Evolutionary conservation across 1,284 basidiomycete species (phyloP).

Genomic region (Microbotryum silenes-acaulis): DNA sequence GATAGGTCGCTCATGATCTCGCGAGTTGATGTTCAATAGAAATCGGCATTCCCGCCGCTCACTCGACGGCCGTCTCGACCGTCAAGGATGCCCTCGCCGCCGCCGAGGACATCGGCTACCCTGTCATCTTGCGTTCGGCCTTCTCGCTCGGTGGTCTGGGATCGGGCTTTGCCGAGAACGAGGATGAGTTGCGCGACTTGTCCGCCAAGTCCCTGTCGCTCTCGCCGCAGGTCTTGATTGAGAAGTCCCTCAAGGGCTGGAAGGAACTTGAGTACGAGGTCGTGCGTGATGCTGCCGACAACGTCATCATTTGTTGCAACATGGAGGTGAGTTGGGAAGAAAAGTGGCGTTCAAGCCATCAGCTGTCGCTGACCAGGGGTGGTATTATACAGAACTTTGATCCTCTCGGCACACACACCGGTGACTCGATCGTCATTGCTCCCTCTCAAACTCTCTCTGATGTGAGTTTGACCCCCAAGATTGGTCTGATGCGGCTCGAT

Average conservation of each 20-base stretch:
- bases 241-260: conserved; percentile 99
- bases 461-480: background rate
- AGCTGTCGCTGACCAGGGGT: background rate
- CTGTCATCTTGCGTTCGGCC: conserved; percentile 92
- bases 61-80: conserved; percentile 94
- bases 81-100: conserved; percentile 87
- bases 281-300: conserved; percentile 93
- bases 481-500: too few relatives aligned
- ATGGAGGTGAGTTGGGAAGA: conserved; percentile 71
- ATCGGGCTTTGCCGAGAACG: conserved; percentile 87
- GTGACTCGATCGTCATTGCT: conserved; percentile 97
- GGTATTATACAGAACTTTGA: conserved; percentile 74
- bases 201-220: conserved; percentile 94
- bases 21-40: conserved; percentile 49
- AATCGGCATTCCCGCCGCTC: conserved; percentile 95
- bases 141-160: conserved; percentile 93
- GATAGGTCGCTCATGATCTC: background rate
- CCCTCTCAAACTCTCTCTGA: conserved; percentile 98
- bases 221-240: conserved; percentile 91
- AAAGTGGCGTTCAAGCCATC: background rate
- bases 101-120: conserved; percentile 87
- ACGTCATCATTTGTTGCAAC: conserved; percentile 98
- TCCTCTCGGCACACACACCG: conserved; percentile 95
- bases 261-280: conserved; percentile 99
- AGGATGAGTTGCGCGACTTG: conserved; percentile 73